Evolutionary conservation across 2,329 filamentous ascomycete genomes (phyloP), one percentile per base, ranked within the genome.

Genomic region (Harringtonia aguacate): DNA sequence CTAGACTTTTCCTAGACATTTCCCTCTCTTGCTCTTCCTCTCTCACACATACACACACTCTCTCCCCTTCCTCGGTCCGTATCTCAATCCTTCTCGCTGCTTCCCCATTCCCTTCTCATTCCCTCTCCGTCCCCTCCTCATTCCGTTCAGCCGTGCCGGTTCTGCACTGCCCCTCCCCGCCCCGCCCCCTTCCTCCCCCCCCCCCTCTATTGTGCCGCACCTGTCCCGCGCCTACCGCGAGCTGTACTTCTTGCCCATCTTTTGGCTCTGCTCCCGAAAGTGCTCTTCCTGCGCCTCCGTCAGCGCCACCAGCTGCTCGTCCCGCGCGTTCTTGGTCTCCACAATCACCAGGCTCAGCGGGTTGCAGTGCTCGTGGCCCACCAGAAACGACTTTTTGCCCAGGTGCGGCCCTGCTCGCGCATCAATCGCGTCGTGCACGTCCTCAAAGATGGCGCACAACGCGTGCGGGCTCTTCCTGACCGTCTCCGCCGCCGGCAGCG

Each of bases 291-390:
- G 45, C 10, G 8, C 22, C 7, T 21, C 17, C 15, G 33, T 41
- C 37, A 47, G 29, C 28, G 36, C 28, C 7, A 35, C 28, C 13
- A 28, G 21, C 8, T 43, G 24, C 10, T 8, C 18, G 34, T 47
- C 45, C 13, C 36, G 41, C 34, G 21, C n/a, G 12, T 21, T 28
- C 41, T 44, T 44, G 20, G 44, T 33, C 30, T 33, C 15, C 5
- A 37, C 34, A 9, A 47, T 40, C 36, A 47, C 42, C 4, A 37
- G 28, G 2, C 20, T 38, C 30, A 47, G 41, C 24, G 45, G 45
- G 38, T 47, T 47, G 41, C 45, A 47, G 22, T 43, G 31, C 8
- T 29, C 37, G 41, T 47, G 45, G 8, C 37, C 33, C 7, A 18
- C n/a, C 30, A 39, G 29, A 6, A 34, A 30, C 20, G 20, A 14